Percentiles rank a stretch among this genome's conserved stretches.
These are phyloP conservation scores for Pythium aquatile DNA, from an alignment of 352 stramenopile species.

Conservation along the genomic window DNA sequence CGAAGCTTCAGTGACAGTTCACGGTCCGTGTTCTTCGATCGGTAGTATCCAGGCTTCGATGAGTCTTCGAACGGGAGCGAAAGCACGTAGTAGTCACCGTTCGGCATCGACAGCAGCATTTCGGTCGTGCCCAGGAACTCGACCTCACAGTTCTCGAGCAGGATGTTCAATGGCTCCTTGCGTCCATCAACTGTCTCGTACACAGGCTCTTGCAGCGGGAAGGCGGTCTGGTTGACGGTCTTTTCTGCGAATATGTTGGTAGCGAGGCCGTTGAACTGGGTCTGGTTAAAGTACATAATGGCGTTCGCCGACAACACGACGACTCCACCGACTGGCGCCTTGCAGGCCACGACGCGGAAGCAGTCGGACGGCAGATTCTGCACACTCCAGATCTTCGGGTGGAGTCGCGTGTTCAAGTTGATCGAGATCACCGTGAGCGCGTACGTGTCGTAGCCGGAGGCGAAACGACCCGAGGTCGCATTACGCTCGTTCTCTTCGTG, in stretches of 20 bases:
- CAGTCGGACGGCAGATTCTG: conserved; percentile 80
- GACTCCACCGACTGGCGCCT: conserved; percentile 65
- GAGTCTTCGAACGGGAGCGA: conserved; percentile 61
- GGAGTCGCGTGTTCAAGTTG: conserved; percentile 82
- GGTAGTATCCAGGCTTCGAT: conserved; percentile 33
- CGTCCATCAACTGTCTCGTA: conserved; percentile 60
- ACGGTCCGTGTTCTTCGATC: conserved; percentile 6
- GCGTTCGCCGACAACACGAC: conserved; percentile 78
- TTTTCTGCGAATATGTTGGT: conserved; percentile 73
- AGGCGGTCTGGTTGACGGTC: conserved; percentile 72
- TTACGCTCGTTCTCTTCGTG: conserved; percentile 84
- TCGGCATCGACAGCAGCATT: conserved; percentile 56
- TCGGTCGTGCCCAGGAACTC: conserved; percentile 73
- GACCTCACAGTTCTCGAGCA: conserved; percentile 69
- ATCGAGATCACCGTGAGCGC: conserved; percentile 86
- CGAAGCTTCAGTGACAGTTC: conserved; percentile 47
- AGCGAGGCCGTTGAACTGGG: conserved; percentile 74
- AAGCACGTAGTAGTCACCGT: conserved; percentile 63
- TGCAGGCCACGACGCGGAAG: conserved; percentile 72
- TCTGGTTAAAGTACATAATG: conserved; percentile 89
- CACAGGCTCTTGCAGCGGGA: conserved; percentile 58
- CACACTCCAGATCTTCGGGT: conserved; percentile 87
- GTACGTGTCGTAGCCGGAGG: conserved; percentile 73
- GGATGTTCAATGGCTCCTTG: conserved; percentile 46
- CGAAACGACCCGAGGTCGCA: conserved; percentile 64